Conservation (phyloP, 2,329 filamentous ascomycete genomes). For the Fusarium sarcochroum region DNA sequence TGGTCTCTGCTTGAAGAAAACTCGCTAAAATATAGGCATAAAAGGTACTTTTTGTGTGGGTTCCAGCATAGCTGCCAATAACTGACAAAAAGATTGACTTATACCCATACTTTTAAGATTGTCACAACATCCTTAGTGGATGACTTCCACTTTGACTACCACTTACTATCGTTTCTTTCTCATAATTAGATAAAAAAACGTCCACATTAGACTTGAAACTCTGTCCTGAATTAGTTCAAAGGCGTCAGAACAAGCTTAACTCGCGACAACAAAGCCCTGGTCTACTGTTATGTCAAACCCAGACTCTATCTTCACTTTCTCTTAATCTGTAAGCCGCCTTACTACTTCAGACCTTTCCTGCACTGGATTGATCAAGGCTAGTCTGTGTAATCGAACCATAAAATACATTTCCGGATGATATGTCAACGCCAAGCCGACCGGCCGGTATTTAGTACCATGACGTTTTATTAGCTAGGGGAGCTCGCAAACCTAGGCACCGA, state of each 20-base stretch:
- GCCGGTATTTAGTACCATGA: constrained; percentile 7
- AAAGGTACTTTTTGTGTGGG: too few relatives aligned
- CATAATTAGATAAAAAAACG: background rate
- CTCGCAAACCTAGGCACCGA: constrained; percentile 20
- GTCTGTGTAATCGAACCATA: background rate
- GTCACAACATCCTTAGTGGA: background rate
- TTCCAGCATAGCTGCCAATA: background rate
- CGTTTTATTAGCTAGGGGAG: constrained; percentile 5
- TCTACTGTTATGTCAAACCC: background rate
- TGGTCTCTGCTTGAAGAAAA: background rate
- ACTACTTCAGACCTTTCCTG: background rate
- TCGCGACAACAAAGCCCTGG: background rate
- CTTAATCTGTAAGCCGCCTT: background rate
- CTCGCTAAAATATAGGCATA: too few relatives aligned
- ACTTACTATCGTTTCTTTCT: background rate
- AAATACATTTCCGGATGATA: background rate
- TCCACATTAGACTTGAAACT: background rate
- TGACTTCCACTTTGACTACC: constrained; percentile 6
- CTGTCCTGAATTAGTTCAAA: background rate
- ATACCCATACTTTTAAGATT: constrained; percentile 5
- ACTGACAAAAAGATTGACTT: background rate
- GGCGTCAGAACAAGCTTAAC: constrained; percentile 7
- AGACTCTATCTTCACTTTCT: too few relatives aligned
- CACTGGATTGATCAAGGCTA: background rate
- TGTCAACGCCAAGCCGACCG: constrained; percentile 19